Evolutionary conservation across 202 grass and related monocot species (phyloP).

Genomic region (Setaria italica): DNA sequence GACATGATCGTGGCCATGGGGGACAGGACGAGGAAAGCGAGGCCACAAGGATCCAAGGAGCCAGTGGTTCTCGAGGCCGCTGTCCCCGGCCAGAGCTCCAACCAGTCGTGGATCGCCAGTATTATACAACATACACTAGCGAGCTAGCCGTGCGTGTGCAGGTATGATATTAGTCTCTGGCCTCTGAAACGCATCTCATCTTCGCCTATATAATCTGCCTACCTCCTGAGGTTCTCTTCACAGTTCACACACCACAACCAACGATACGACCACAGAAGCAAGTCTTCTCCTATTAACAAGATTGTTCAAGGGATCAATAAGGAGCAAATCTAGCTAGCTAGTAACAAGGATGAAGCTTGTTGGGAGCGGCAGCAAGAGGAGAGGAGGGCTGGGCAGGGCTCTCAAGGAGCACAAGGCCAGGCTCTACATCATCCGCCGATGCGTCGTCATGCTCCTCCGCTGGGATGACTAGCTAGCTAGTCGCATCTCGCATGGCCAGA

Average conservation of each 20-base stretch:
- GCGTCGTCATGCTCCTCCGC: slow-evolving; percentile 42
- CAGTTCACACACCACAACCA: too few relatives aligned
- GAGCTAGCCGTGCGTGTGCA: slow-evolving; percentile 14
- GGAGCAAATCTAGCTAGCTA: background rate
- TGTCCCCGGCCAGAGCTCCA: slow-evolving; percentile 37
- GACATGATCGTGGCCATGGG: background rate
- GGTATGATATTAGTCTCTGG: background rate
- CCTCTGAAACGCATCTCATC: background rate
- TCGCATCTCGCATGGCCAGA: background rate
- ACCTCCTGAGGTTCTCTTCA: too few relatives aligned
- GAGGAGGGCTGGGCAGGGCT: slow-evolving; percentile 31
- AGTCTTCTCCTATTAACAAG: too few relatives aligned
- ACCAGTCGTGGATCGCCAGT: background rate
- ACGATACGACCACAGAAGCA: too few relatives aligned
- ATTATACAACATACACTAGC: background rate
- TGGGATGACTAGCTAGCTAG: slow-evolving; percentile 29
- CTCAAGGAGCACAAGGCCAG: slow-evolving; percentile 44
- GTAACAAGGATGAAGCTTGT: slow-evolving; percentile 39
- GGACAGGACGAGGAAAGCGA: slow-evolving; percentile 45
- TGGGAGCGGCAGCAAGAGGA: slow-evolving; percentile 35
- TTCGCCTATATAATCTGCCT: slow-evolving; percentile 32
- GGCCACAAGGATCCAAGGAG: slow-evolving; percentile 32
- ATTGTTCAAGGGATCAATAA: too few relatives aligned
- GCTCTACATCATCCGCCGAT: slow-evolving; percentile 48
- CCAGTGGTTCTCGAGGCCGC: background rate